Conservation (phyloP, 441 rosid genomes). For the Populus hybrid region DNA sequence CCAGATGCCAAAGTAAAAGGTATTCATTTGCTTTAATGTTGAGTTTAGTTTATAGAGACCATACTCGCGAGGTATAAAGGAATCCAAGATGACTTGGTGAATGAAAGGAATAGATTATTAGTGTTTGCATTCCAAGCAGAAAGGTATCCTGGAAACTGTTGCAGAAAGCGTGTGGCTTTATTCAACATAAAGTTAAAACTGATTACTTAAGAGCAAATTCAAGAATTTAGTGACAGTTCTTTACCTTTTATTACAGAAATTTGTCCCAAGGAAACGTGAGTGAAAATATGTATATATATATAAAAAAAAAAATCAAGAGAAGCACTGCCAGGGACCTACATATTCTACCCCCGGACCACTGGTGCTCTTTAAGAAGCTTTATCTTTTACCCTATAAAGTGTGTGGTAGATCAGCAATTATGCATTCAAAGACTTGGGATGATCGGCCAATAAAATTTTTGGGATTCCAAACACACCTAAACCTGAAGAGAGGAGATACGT, state of each 20-base stretch:
- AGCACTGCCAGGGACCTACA: no score
- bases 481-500: background rate
- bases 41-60: background rate
- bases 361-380: no score
- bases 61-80: slow-evolving; percentile 4
- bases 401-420: no score
- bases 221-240: slow-evolving; percentile 26
- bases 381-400: no score
- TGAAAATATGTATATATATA: background rate
- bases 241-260: background rate
- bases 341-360: no score
- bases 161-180: slow-evolving; percentile 20
- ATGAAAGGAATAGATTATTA: background rate
- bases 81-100: slow-evolving; percentile 44
- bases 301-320: background rate
- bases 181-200: slow-evolving; percentile 16
- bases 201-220: slow-evolving; percentile 23
- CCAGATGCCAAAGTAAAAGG: background rate
- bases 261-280: background rate
- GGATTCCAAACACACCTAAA: no score
- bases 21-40: background rate
- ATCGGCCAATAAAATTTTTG: no score
- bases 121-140: background rate
- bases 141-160: slow-evolving; percentile 9
- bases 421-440: no score